Conservation (phyloP, 768 basidiomycete species). For the Kwoniella sp. region DNA sequence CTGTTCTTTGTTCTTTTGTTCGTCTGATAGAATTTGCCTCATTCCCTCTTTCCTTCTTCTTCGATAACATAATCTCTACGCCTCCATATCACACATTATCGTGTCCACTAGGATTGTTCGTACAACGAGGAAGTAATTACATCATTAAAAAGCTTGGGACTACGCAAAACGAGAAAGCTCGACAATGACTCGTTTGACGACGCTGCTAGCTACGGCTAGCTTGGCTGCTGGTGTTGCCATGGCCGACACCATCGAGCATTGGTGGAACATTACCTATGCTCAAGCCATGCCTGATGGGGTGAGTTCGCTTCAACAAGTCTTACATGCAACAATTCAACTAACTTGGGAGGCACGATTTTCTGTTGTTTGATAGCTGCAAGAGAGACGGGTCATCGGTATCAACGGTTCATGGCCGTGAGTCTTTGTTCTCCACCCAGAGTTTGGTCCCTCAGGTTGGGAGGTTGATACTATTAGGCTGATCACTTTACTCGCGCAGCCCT, state of each 20-base stretch:
- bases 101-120: too few relatives aligned
- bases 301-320: conserved; percentile 12
- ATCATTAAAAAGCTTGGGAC: too few relatives aligned
- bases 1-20: too few relatives aligned
- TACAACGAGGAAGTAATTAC: too few relatives aligned
- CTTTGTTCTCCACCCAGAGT: neutral
- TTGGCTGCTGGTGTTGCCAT: neutral
- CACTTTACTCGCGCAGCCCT: conserved; percentile 68
- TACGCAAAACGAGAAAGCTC: neutral
- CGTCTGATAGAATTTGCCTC: neutral
- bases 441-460: too few relatives aligned
- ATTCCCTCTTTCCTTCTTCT: too few relatives aligned
- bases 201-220: conserved; percentile 5
- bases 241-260: conserved; percentile 38
- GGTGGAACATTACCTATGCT: conserved; percentile 86
- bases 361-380: conserved; percentile 53
- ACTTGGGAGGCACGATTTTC: too few relatives aligned
- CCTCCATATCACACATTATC: neutral
- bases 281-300: conserved; percentile 83
- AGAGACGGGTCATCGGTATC: conserved; percentile 78
- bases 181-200: conserved; percentile 8
- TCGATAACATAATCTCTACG: neutral
- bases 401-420: conserved; percentile 93
- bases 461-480: too few relatives aligned
- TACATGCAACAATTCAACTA: neutral